Base-by-base conservation (phyloP, 495 filamentous ascomycete genomes). In the Cairneyella variabilis region DNA sequence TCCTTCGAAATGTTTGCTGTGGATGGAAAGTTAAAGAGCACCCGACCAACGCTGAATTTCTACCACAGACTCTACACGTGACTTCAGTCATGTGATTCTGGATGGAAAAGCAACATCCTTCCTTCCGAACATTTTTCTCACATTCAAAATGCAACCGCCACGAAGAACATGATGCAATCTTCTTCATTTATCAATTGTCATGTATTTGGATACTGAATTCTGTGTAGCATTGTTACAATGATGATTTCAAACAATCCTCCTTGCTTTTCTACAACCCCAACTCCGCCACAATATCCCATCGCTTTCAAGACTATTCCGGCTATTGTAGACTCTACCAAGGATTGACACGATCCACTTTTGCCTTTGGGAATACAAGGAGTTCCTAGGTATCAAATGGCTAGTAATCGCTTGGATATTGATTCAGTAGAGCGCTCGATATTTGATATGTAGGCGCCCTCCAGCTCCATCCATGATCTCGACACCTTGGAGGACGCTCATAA, bases 71-170 rank as follows among this genome's bases (percentile, higher is more conserved):
- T 34, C 8, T 34, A 34, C 54, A 57, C 54, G 54, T 57, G 54
- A 57, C 41, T 7, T 3, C 1, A 28, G 21, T 54, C 51, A 54
- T 40, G 51, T 54, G 51, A 54, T n/a, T n/a, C n/a, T n/a, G n/a
- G n/a, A n/a, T n/a, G n/a, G n/a, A n/a, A n/a, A n/a, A n/a, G n/a
- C n/a, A 9, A 17, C 42, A 10, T 27, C 21, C n/a, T 27, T 45
- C 8, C 17, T 21, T 21, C 23, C n/a, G n/a, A 1, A 5, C 16
- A 9, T 20, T 16, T 21, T 5, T 20, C 23, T 3, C 38, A 20
- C 18, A 41, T 3, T 5, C 17, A 21, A 21, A 41, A 7, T 12
- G 17, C 6, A 7, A 21, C n/a, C n/a, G 8, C 18, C 38, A 41
- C 16, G n/a, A n/a, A n/a, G n/a, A n/a, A n/a, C n/a, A n/a, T n/a